Base-by-base conservation (phyloP, 768 basidiomycete genomes). In the Suillus paluster region DNA sequence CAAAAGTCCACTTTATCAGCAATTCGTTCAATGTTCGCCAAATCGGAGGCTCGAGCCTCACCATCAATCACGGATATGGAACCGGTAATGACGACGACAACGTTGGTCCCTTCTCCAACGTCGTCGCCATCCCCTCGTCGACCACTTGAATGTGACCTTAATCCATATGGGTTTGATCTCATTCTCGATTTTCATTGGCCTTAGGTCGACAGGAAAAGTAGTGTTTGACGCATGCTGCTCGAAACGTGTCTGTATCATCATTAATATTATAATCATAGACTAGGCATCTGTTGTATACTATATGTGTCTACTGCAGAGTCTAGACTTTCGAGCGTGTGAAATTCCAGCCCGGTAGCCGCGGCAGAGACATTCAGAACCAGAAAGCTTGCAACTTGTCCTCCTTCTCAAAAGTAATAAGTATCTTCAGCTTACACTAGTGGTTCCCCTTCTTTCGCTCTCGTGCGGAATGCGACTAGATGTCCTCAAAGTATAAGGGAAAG, bases 121-220 rank as follows among this genome's bases (percentile, higher is more conserved):
- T 44, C 58, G 10, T 36, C 63, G 36, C 25, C 55, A 57, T 62
- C 57, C 57, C 59, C 62, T 36, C 66, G 41, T 36, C 68, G 57
- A 63, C 66, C 64, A 52, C 54, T 42, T 50, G 69, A 62, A 49
- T 87, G 91, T 67, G 92, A 94, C 71, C 73, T 95, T 63, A 84
- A 87, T 30, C 82, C 83, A 12, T 86, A 89, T 73, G 92, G 92
- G 10, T 77, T 95, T 48, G 86, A 85, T 46, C 76, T 94, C 61
- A 78, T 92, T 42, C 61, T 95, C 46, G 93, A 95, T 71, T 86
- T 94, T 71, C 80, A 87, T 53, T 92, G 90, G 91, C 81, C 82
- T 33, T 33, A 27, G 34, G 53, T 23, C 1, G 21, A 38, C 14
- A 53, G 33, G 21, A 54, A 54, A 54, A 54, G 34, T 38, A 54